Base-by-base conservation (phyloP, 345 rosid species). In the Bruguiera sexangula region DNA sequence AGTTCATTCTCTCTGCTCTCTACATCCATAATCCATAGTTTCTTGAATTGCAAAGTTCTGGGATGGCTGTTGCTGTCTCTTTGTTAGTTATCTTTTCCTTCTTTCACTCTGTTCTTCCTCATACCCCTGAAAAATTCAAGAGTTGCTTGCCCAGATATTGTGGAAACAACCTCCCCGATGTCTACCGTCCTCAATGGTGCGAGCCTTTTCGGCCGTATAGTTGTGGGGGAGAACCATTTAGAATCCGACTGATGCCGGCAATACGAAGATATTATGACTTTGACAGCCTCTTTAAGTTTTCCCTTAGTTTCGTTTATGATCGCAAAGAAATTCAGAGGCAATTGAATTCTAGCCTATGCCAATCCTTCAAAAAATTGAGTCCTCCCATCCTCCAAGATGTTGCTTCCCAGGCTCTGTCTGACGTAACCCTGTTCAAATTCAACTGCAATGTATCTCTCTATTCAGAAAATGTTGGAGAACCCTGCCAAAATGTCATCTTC, bases 401-500 rank as follows among this genome's bases (percentile, higher is more conserved):
- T 26, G 24, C 51, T 16, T 69, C 73, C 4, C 5, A 19, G 6
- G 22, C 58, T 16, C 4, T 1, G 9, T 0, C 11, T 0, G 8
- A 58, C 24, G 6, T 20, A 20, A 64, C 66, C 70, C 34, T 83
- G 65, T 71, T 70, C 72, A 76, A 60, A 55, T 85, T 86, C 67
- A 60, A 22, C 22, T 22, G 0, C 0, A 0, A 2, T 39, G 8
- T 7, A 52, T 8, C 19, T 21, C 24, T 20, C 56, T 20, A 0
- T 0, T 2, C 1, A 55, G 9, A 21, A 7, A 3, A 3, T n/a
- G 6, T 1, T 8, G 55, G n/a, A 26, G 31, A 1, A 2, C 22
- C 11, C 26, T 77, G 82, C 73, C 1, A 62, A 1, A 37, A 56
- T 67, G 59, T 52, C 63, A 46, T 2, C 20, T n/a, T 69, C 24